These are phyloP conservation scores for Lobosporangium transversale DNA, from an alignment of 192 early-diverging fungal genomes.

Conservation along the genomic window DNA sequence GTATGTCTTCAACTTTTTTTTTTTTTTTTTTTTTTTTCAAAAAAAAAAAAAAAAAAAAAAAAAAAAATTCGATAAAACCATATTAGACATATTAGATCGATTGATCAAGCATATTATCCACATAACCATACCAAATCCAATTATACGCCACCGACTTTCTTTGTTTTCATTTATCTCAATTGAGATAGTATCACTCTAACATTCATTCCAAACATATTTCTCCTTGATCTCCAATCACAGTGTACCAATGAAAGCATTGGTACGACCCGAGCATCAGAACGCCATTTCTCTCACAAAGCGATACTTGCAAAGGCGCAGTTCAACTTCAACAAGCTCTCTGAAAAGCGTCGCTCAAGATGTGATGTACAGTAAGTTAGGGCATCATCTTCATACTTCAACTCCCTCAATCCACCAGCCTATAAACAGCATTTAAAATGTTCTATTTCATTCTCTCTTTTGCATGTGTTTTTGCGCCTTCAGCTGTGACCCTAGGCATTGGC, in stretches of 20 bases:
- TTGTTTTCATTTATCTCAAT: too few relatives aligned
- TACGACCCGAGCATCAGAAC: slow-evolving; percentile 14
- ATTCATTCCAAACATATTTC: too few relatives aligned
- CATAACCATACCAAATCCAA: too few relatives aligned
- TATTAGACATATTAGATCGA: too few relatives aligned
- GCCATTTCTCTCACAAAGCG: slow-evolving; percentile 11
- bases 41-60: background rate
- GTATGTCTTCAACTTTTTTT: slow-evolving; percentile 17
- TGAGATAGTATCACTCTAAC: too few relatives aligned
- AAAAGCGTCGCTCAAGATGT: slow-evolving; percentile 20
- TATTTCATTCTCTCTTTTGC: background rate
- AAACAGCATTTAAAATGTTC: background rate
- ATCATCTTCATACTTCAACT: too few relatives aligned
- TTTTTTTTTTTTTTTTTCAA: too few relatives aligned
- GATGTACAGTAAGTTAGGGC: slow-evolving; percentile 38
- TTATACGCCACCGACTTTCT: too few relatives aligned
- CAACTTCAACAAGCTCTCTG: slow-evolving; percentile 1
- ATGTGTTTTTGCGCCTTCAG: slow-evolving; percentile 1
- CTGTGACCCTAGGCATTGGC: slow-evolving; percentile 63
- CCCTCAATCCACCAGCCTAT: background rate
- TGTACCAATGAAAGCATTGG: slow-evolving; percentile 13
- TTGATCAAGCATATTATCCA: too few relatives aligned
- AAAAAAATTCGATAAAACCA: too few relatives aligned
- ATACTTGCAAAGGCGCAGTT: slow-evolving; percentile 33
- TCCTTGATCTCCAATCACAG: slow-evolving; percentile 1